A percentile compares a stretch with the other conserved stretches of the same genome.
Conservation (phyloP, 2,329 filamentous ascomycete genomes). For the Aspergillus sp. region DNA sequence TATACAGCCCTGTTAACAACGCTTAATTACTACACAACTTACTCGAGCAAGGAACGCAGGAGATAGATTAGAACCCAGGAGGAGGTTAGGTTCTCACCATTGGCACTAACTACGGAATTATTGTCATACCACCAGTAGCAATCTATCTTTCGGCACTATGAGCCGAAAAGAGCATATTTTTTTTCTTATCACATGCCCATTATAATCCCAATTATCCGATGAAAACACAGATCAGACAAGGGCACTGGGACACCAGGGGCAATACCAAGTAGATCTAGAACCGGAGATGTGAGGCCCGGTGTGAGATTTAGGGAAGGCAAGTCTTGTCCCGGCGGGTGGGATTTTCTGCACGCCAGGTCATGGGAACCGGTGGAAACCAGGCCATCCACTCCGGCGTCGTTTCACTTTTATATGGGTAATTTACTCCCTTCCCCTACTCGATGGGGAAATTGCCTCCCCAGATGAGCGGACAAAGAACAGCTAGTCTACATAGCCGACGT, state of each 20-base stretch:
- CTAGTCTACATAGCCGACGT: not conserved
- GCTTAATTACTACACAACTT: not conserved
- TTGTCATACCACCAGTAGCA: too few species aligned
- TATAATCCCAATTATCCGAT: conserved; percentile 3
- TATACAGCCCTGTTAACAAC: not conserved
- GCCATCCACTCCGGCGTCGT: not conserved
- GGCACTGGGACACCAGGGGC: not conserved
- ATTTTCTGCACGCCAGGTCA: conserved; percentile 4
- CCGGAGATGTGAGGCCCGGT: conserved; percentile 3
- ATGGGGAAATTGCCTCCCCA: not conserved
- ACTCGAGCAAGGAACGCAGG: not conserved
- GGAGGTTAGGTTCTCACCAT: not conserved
- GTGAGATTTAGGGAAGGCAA: conserved; percentile 4
- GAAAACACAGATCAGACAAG: not conserved
- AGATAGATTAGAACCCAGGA: too few species aligned
- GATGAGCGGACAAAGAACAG: not conserved
- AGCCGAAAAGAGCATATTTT: not conserved
- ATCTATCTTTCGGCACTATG: not conserved
- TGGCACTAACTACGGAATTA: not conserved
- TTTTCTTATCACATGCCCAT: not conserved
- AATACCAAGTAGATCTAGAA: conserved; percentile 3
- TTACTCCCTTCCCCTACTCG: not conserved
- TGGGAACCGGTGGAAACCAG: conserved; percentile 1
- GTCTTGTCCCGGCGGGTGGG: conserved; percentile 3
- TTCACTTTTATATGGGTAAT: conserved; percentile 2